Evolutionary conservation across 2,329 filamentous ascomycete species (phyloP).

Genomic region (Diplodia intermedia): DNA sequence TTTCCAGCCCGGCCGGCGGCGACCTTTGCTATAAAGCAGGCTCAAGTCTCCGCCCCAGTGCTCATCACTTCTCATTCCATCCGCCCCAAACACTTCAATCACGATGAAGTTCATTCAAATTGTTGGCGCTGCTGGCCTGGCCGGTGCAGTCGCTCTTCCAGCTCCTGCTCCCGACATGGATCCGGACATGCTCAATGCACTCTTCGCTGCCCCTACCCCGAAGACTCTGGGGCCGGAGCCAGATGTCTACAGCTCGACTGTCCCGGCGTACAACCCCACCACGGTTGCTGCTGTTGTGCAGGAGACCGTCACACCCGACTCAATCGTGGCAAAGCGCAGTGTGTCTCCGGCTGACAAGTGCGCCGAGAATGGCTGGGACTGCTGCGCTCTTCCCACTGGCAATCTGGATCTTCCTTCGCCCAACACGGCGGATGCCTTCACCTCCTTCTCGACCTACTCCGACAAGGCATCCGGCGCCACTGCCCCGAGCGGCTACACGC

Average conservation of each 20-base stretch:
- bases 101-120: conserved; percentile 4
- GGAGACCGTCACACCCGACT: background rate
- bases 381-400: conserved; percentile 19
- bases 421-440: conserved; percentile 8
- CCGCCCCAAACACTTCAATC: background rate
- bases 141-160: conserved; percentile 5
- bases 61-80: background rate
- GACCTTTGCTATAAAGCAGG: background rate
- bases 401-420: background rate
- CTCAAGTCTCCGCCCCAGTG: background rate
- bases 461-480: background rate
- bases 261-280: background rate
- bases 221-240: background rate
- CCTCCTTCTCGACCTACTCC: background rate
- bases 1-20: no score
- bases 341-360: background rate
- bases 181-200: conserved; percentile 1
- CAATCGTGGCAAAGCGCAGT: background rate
- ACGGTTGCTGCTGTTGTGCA: background rate
- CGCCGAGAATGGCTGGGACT: conserved; percentile 9
- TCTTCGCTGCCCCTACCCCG: background rate
- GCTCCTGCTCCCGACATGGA: background rate
- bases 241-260: conserved; percentile 4
- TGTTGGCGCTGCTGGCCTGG: conserved; percentile 9
- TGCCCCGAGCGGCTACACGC: conserved; percentile 28